Evolutionary conservation across 2,329 filamentous ascomycete species (phyloP), one percentile per base, ranked within the genome.

Genomic region (Fusarium zealandicum): DNA sequence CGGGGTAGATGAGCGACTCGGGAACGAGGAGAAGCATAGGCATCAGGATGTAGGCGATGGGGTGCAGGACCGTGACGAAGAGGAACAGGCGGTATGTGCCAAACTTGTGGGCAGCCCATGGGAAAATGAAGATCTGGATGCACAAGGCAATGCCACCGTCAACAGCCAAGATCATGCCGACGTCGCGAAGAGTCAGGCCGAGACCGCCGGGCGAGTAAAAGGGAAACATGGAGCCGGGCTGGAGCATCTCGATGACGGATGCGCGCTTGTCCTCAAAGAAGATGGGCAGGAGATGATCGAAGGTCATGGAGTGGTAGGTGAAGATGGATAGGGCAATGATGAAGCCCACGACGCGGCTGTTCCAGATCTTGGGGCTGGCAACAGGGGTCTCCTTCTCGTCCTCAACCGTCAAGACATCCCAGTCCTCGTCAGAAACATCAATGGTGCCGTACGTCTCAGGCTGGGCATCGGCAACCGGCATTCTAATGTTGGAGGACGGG

Each of bases 241-340:
- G 64, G 35, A 72, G 56, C 18, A 74, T 60, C 6, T 76, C 70
- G 35, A 76, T 72, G 38, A 77, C 69, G 20, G 74, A 70, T 57
- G 74, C 76, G 25, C 83, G 82, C 33, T 86, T 81, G 66, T 96
- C 92, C 72, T 97, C 92, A 44, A 96, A 85, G 75, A 96, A 97
- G 54, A 97, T 96, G 7, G 93, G 93, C 47, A 96, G 80, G 1
- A 97, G 82, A 70, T 96, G 90, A 69, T 97, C 93, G 74, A 91
- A 97, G 0, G 90, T 92, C 92, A 97, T 97, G 31, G 89, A 92
- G 75, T 97, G 93, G 71, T 96, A 96, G 5, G 92, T 95, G 76
- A 96, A 96, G 59, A 97, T 90, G 37, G 89, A 90, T 40, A 97
- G 77, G 1, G 93, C 89, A n/a, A 92, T 69, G 32, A 95, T 86